These are phyloP conservation scores for Draba incana DNA, from an alignment of 345 rosid species.

Conservation along the genomic window DNA sequence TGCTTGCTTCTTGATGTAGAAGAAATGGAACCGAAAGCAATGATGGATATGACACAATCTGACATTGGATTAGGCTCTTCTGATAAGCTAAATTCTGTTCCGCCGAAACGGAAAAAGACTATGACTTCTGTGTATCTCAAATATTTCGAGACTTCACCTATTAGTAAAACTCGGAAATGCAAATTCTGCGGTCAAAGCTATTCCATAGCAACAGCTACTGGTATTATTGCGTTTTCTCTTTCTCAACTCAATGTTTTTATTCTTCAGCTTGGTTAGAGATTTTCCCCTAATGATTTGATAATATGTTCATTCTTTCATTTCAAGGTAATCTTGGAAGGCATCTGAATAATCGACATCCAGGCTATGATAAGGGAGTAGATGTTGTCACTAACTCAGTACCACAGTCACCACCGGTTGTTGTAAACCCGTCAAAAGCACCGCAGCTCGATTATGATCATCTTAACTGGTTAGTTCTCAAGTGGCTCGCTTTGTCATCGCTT, in stretches of 20 bases:
- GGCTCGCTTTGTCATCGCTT: conserved; percentile 78
- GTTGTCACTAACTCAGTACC: conserved; percentile 51
- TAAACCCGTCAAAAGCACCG: conserved; percentile 55
- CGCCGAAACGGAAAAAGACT: conserved; percentile 86
- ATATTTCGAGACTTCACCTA: conserved; percentile 81
- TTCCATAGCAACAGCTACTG: conserved; percentile 94
- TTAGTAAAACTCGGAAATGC: conserved; percentile 88
- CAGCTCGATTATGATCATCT: conserved; percentile 81
- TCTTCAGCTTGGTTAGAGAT: too few species aligned
- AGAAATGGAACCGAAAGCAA: too few species aligned
- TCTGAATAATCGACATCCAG: conserved; percentile 86
- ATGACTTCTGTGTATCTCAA: conserved; percentile 97
- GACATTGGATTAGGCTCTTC: too few species aligned
- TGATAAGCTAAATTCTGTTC: conserved; percentile 54
- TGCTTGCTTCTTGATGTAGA: too few species aligned
- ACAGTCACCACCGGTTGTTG: conserved; percentile 45
- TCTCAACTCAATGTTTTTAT: too few species aligned
- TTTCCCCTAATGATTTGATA: too few species aligned
- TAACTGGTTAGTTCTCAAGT: conserved; percentile 89
- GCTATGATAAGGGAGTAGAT: conserved; percentile 79
- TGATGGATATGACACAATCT: too few species aligned
- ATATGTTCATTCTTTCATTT: conserved; percentile 2
- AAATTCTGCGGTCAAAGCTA: conserved; percentile 94
- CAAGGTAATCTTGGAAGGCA: conserved; percentile 93
- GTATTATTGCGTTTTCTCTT: conserved; percentile 39